Evolutionary conservation across 768 basidiomycete genomes (phyloP).

Genomic region (Neoboletus magnificus): DNA sequence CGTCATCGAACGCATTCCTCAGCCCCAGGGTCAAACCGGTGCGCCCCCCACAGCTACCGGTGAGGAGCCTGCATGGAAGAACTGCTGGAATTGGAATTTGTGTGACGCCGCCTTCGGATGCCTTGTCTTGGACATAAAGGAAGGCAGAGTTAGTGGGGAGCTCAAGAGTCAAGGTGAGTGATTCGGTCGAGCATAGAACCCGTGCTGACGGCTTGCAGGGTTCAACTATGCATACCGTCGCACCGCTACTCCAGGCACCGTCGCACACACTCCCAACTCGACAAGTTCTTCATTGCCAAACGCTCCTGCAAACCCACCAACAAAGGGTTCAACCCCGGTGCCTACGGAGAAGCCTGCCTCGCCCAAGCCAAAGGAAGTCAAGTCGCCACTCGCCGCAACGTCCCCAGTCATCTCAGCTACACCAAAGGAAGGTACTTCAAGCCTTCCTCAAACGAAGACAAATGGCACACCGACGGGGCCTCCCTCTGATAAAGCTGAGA

Average conservation of each 20-base stretch:
- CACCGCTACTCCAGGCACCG: slow-evolving; percentile 52
- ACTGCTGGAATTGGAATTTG: slow-evolving; percentile 99
- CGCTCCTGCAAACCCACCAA: slow-evolving; percentile 33
- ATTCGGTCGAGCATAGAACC: not conserved
- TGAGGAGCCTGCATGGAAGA: slow-evolving; percentile 97
- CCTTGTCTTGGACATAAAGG: slow-evolving; percentile 83
- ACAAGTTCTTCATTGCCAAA: slow-evolving; percentile 48
- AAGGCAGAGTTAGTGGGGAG: slow-evolving; percentile 89
- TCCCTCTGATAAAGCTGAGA: slow-evolving; percentile 49
- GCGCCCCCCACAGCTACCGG: slow-evolving; percentile 48
- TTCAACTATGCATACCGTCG: slow-evolving; percentile 96
- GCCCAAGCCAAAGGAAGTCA: slow-evolving; percentile 31
- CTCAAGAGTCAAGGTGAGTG: slow-evolving; percentile 83
- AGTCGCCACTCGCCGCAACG: slow-evolving; percentile 33
- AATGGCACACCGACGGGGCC: slow-evolving; percentile 32
- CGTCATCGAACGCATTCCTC: slow-evolving; percentile 79
- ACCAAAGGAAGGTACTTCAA: slow-evolving; percentile 36
- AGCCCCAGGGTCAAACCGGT: slow-evolving; percentile 37
- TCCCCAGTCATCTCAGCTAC: slow-evolving; percentile 33
- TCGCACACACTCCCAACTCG: slow-evolving; percentile 57
- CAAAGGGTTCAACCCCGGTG: slow-evolving; percentile 33
- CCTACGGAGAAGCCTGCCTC: slow-evolving; percentile 37
- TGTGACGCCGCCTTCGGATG: slow-evolving; percentile 94
- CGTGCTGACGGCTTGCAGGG: slow-evolving; percentile 43
- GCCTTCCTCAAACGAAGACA: slow-evolving; percentile 30